phyloP scores from a whole-genome alignment of 1,284 basidiomycete genomes.

The Cutaneotrichosporon spelunceum region DNA sequence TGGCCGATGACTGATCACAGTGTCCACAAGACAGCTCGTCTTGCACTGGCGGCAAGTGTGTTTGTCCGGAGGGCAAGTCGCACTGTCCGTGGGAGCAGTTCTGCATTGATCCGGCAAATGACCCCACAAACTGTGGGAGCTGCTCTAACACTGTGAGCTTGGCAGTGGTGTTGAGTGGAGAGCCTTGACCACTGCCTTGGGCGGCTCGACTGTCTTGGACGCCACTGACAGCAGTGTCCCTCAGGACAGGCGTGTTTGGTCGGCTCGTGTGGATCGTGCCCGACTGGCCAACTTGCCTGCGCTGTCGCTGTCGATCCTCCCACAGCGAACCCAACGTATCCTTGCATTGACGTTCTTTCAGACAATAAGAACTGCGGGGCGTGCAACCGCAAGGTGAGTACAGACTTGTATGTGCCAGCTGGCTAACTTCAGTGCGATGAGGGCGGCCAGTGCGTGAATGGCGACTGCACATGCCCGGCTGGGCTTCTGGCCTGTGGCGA shows the following conservation, averaged over 20 bases:
- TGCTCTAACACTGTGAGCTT: neutral
- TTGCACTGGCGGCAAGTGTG: neutral
- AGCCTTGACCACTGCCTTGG: neutral
- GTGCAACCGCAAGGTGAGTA: neutral
- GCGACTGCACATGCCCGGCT: neutral
- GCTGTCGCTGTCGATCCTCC: too few species aligned
- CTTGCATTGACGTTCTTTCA: slow-evolving; percentile 5
- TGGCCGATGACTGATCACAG: neutral
- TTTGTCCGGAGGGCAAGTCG: neutral
- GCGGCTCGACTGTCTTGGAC: neutral
- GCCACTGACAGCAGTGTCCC: neutral
- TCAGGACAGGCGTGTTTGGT: neutral
- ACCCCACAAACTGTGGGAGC: neutral
- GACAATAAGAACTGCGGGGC: slow-evolving; percentile 2
- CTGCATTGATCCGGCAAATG: neutral
- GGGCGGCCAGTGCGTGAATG: neutral
- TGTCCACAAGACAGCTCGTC: neutral
- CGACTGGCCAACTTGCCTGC: neutral
- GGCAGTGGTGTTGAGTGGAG: neutral
- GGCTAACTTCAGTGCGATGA: neutral
- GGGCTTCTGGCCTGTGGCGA: neutral
- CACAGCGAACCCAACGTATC: neutral
- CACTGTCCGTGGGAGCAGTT: neutral
- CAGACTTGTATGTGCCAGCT: neutral
- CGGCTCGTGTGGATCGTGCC: neutral